Conservation (phyloP, 306 rosid genomes). For the Cajanus cajan region DNA sequence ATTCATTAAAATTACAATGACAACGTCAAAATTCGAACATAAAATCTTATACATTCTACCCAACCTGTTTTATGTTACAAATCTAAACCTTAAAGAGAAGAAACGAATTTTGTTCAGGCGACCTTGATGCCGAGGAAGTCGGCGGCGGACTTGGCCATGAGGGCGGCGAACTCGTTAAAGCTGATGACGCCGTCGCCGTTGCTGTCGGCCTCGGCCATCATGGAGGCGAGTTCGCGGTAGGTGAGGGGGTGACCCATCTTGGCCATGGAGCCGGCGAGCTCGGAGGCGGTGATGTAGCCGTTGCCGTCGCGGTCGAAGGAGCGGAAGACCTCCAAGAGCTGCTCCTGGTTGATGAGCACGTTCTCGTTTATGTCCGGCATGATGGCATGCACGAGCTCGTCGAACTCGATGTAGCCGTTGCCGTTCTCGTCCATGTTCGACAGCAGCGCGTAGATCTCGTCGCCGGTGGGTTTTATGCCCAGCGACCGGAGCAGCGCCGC, state of each 20-base stretch:
- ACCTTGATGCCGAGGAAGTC: constrained; percentile 63
- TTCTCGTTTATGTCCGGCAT: constrained; percentile 51
- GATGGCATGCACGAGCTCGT: constrained; percentile 60
- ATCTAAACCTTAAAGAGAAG: no score
- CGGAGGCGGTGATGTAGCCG: constrained; percentile 72
- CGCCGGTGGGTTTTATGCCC: constrained; percentile 75
- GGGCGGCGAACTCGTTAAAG: constrained; percentile 62
- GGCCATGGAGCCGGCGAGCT: constrained; percentile 86
- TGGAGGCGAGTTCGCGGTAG: constrained; percentile 59
- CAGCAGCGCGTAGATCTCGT: constrained; percentile 54
- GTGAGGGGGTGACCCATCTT: constrained; percentile 82
- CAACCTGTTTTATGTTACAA: no score
- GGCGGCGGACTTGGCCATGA: constrained; percentile 77
- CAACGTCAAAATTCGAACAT: no score
- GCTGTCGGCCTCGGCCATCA: constrained; percentile 75
- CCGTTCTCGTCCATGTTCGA: constrained; percentile 70
- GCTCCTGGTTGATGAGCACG: constrained; percentile 71
- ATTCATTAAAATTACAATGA: no score
- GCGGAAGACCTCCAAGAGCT: constrained; percentile 63
- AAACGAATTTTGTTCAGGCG: no score
- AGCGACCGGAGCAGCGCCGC: constrained; percentile 88
- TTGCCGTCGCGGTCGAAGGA: constrained; percentile 86
- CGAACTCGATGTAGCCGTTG: constrained; percentile 73
- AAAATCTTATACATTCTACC: no score
- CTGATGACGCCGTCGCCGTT: constrained; percentile 87